Conservation (phyloP, 2,329 filamentous ascomycete species). For the Zymoseptoria pseudotritici region DNA sequence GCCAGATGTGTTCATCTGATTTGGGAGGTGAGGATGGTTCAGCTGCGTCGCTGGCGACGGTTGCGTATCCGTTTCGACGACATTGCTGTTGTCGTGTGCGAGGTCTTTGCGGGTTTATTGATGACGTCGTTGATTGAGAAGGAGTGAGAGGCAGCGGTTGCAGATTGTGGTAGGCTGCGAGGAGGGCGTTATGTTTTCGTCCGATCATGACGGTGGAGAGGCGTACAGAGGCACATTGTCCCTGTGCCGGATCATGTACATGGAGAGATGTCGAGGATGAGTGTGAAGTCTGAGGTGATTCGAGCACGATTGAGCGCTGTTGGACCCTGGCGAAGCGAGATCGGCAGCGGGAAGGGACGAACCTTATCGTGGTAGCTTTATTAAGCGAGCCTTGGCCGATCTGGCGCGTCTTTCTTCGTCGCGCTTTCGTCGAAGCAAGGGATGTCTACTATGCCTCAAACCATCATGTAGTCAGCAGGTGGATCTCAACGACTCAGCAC, state of each 20-base stretch:
- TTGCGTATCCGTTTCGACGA: constrained; percentile 24
- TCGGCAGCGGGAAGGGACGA: background rate
- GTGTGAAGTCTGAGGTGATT: constrained; percentile 2
- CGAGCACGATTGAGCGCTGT: constrained; percentile 1
- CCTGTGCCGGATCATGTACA: constrained; percentile 1
- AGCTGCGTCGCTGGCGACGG: constrained; percentile 24
- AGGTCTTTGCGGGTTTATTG: constrained; percentile 27
- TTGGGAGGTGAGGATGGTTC: constrained; percentile 10
- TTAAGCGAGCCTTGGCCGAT: background rate
- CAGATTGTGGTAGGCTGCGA: constrained; percentile 25
- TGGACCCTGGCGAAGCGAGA: background rate
- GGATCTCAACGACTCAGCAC: background rate
- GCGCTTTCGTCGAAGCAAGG: background rate
- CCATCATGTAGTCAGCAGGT: background rate
- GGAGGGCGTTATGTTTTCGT: constrained; percentile 29
- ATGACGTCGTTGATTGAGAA: constrained; percentile 35
- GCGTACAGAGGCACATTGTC: constrained; percentile 15
- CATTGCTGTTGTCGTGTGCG: constrained; percentile 24
- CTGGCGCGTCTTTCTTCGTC: background rate
- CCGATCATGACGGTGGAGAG: constrained; percentile 29
- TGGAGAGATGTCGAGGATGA: background rate
- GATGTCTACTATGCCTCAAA: background rate
- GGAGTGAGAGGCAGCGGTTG: constrained; percentile 18
- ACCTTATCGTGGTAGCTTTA: background rate
- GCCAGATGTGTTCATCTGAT: constrained; percentile 25